Percentiles rank a stretch among this genome's conserved stretches.
Conservation (phyloP, 805 yeast species). For the Pichia ethanolica region DNA sequence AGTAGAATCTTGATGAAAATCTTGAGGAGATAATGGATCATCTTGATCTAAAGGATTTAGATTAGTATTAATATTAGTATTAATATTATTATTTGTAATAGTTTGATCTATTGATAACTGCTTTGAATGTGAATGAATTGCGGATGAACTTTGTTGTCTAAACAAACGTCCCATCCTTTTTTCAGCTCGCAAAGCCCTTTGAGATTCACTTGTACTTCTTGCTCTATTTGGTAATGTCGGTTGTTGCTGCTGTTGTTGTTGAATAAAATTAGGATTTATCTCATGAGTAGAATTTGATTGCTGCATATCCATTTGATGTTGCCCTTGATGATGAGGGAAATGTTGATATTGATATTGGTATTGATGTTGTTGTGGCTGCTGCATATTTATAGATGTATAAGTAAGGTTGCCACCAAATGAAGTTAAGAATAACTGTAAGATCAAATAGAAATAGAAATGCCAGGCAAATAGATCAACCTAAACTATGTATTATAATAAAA, state of each 20-base stretch:
- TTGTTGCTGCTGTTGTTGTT: neutral
- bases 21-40: neutral
- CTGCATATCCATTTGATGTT: neutral
- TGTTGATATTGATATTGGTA: no score
- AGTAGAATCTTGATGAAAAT: slow-evolving; percentile 1
- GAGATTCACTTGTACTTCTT: slow-evolving; percentile 26
- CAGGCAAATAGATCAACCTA: no score
- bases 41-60: neutral
- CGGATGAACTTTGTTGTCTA: slow-evolving; percentile 17
- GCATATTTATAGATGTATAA: no score
- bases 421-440: no score
- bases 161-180: slow-evolving; percentile 29
- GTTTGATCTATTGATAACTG: neutral
- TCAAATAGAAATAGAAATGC: no score
- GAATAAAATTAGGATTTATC: neutral
- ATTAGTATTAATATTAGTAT: neutral
- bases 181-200: slow-evolving; percentile 24
- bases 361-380: no score
- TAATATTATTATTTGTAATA: neutral
- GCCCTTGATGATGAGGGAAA: no score
- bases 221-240: slow-evolving; percentile 12
- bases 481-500: no score
- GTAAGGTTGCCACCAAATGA: no score
- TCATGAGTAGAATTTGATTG: neutral
- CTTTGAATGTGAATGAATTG: slow-evolving; percentile 5